Evolutionary conservation across 331 rosid genomes (phyloP).

Genomic region (Arachis monticola): DNA sequence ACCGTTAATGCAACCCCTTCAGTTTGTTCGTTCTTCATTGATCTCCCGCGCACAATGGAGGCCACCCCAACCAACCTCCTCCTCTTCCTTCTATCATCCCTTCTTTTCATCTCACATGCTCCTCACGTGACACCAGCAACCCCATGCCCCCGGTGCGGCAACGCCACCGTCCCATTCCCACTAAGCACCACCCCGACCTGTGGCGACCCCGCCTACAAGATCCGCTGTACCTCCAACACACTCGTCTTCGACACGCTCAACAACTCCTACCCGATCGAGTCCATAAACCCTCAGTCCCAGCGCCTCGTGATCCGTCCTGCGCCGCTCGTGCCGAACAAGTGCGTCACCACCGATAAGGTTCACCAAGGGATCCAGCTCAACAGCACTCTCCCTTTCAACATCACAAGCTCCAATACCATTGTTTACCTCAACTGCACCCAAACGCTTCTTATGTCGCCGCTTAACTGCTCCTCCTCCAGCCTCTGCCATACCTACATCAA

Average conservation of each 20-base stretch:
- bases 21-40: neutral
- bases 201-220: constrained; percentile 68
- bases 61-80: constrained; percentile 23
- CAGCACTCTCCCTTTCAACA: constrained; percentile 68
- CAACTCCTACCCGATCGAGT: constrained; percentile 68
- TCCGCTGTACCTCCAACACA: constrained; percentile 56
- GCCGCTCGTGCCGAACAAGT: constrained; percentile 47
- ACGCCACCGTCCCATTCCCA: constrained; percentile 67
- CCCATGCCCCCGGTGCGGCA: constrained; percentile 68
- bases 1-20: neutral
- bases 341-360: constrained; percentile 64
- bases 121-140: constrained; percentile 14
- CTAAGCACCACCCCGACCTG: constrained; percentile 63
- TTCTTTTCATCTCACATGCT: constrained; percentile 43
- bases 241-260: constrained; percentile 69
- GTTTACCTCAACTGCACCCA: constrained; percentile 73
- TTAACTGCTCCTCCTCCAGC: constrained; percentile 66
- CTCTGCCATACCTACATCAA: constrained; percentile 66
- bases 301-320: constrained; percentile 71
- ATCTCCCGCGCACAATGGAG: constrained; percentile 30
- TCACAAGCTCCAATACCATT: constrained; percentile 86
- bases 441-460: constrained; percentile 58
- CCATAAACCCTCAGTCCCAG: constrained; percentile 57
- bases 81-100: constrained; percentile 40
- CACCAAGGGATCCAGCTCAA: constrained; percentile 65